Evolutionary conservation across 331 rosid genomes (phyloP).

Genomic region (Rhamnella rubrinervis): DNA sequence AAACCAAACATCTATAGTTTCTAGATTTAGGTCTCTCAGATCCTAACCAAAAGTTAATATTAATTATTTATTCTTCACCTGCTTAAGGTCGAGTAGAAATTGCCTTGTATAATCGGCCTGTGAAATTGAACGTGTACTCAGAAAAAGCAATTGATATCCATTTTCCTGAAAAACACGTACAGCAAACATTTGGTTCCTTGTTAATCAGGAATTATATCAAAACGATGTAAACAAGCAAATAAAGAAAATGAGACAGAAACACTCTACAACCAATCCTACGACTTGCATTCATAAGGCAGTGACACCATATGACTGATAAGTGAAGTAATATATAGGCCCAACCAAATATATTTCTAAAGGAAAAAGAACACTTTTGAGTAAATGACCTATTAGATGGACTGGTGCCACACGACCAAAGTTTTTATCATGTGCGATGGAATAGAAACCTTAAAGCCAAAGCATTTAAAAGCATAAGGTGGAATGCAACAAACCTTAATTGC

Average conservation of each 20-base stretch:
- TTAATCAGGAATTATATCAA: background rate
- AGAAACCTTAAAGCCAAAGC: too few species aligned
- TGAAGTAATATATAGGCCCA: background rate
- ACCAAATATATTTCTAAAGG: background rate
- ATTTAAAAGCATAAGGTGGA: too few species aligned
- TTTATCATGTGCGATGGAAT: too few species aligned
- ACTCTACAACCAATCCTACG: background rate
- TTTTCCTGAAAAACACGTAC: too few species aligned
- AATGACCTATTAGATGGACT: slow-evolving; percentile 2
- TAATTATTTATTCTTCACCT: too few species aligned
- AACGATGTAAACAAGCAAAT: background rate
- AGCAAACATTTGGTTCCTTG: background rate
- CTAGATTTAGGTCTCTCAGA: background rate
- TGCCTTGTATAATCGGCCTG: too few species aligned
- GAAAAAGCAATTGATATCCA: too few species aligned
- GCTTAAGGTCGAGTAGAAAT: too few species aligned
- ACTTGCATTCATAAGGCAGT: background rate
- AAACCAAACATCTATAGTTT: slow-evolving; percentile 9
- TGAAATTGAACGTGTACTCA: too few species aligned
- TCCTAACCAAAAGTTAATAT: too few species aligned
- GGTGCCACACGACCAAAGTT: slow-evolving; percentile 15
- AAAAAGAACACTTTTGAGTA: background rate
- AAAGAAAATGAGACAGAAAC: background rate
- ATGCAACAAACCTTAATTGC: too few species aligned
- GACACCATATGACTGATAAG: slow-evolving; percentile 1